Base-by-base conservation (phyloP, 331 rosid genomes). In the Malus hybrid region DNA sequence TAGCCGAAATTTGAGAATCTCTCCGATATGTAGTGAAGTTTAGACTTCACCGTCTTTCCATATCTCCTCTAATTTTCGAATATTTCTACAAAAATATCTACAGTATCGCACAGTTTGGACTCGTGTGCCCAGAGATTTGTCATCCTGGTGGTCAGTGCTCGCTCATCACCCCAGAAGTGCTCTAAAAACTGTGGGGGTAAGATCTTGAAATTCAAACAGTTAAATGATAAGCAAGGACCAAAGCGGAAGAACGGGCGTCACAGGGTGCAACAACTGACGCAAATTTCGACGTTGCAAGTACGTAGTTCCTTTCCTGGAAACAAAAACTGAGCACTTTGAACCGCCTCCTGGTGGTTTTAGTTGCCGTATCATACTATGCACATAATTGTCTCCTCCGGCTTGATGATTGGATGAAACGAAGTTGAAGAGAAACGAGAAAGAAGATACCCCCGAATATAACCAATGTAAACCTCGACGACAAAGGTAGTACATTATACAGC, bases 331-430 rank as follows among this genome's bases (percentile, higher is more conserved):
- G 67, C 31, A 68, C 52, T 39, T 27, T 19, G 34, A 61, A n/a
- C 65, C 65, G 62, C 60, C 16, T 92, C 70, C 55, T 76, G 65
- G 55, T 87, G 85, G 82, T 73, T 16, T 67, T 92, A 71, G 72
- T 89, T 59, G 80, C 76, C 11, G 86, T 87, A 52, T 42, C 86
- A 52, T 76, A 77, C 76, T 87, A 75, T 74, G 96, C 89, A 16
- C 87, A 87, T 84, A 85, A 86, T 75, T 92, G 92, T 71, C 85
- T 94, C 13, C 67, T 90, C 67, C 34, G 83, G 97, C 96, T 94
- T 74, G 54, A 69, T 76, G 97, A 92, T 78, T 85, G 96, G 99
- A 94, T 94, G 99, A 89, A 39, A 94, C 66, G 93, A 92, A 85
- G 88, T 84, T 33, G 99, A 94, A 13, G 88, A 74, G 71, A 88